These are phyloP conservation scores for Colletotrichum agaves DNA, from an alignment of 2,329 filamentous ascomycete species.

Conservation along the genomic window DNA sequence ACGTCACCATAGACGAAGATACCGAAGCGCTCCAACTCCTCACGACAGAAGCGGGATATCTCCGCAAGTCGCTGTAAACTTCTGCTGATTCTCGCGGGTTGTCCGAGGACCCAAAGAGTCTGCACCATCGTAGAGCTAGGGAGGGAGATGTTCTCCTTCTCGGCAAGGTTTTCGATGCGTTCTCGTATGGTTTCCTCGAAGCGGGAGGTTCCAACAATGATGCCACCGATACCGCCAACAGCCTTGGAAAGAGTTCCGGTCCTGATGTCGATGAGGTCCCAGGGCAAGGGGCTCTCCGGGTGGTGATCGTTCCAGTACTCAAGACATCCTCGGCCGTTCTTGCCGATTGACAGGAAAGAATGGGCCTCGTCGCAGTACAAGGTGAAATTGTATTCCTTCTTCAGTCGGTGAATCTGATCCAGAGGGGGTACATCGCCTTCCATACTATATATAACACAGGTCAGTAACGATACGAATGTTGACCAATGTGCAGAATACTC, in stretches of 20 bases:
- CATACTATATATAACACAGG: not conserved
- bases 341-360: slow-evolving; percentile 35
- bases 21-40: slow-evolving; percentile 27
- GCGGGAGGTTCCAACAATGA: slow-evolving; percentile 17
- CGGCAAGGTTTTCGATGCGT: not conserved
- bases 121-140: slow-evolving; percentile 32
- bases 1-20: slow-evolving; percentile 33
- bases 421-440: slow-evolving; percentile 6
- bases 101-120: slow-evolving; percentile 31
- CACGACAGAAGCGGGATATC: slow-evolving; percentile 23
- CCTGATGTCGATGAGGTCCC: slow-evolving; percentile 36
- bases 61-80: slow-evolving; percentile 18
- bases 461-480: fast-evolving
- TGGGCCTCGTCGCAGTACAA: slow-evolving; percentile 38
- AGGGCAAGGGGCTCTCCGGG: slow-evolving; percentile 10
- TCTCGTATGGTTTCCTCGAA: slow-evolving; percentile 16
- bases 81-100: slow-evolving; percentile 17
- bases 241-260: slow-evolving; percentile 36
- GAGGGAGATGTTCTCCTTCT: slow-evolving; percentile 6
- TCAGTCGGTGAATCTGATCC: slow-evolving; percentile 11
- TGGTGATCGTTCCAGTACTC: slow-evolving; percentile 38
- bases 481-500: fast-evolving
- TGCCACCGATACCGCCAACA: slow-evolving; percentile 36
- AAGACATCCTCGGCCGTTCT: slow-evolving; percentile 35
- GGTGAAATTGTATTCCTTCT: slow-evolving; percentile 28